Base-by-base conservation (phyloP, 2,329 filamentous ascomycete species). In the Elsinoe fawcettii region DNA sequence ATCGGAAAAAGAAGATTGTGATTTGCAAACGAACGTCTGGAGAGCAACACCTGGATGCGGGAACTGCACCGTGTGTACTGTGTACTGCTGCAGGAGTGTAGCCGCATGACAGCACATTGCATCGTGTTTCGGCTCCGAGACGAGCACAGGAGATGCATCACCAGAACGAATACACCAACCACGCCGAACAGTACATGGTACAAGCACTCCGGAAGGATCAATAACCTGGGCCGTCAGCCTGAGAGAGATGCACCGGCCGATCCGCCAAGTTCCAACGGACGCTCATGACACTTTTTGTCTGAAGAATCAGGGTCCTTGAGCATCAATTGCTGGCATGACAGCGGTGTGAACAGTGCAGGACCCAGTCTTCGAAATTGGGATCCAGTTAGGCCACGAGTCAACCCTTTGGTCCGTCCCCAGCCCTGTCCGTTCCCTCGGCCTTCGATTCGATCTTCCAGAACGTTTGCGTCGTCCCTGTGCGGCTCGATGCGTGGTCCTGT, bases 371-470 rank as follows among this genome's bases (percentile, higher is more conserved):
- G 32, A 37, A 39, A 34, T 39, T 34, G 49, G 18, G 20, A 12
- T 34, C 46, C 16, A 36, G n/a, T 27, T n/a, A n/a, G n/a, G n/a
- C 16, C 27, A 51, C 46, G 49, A 39, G 49, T 53, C 49, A 37
- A 53, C 49, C 49, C 49, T 53, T 53, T 39, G 16, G 49, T 39
- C 49, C 49, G 32, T 49, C 44, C 14, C 49, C 49, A 53, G 49
- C 49, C 49, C 32, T 39, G 49, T 53, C 20, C 32, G 25, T 36
- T 53, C n/a, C 49, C 49, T 53, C 32, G 49, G 49, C 25, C 49
- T 53, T 53, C 49, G 30, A 53, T 53, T 53, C 49, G 20, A 39
- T 53, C 34, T 53, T 53, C 49, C 49, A 53, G 49, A 53, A 53
- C 16, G 20, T 53, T 20, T 53, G 27, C 25, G 16, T 36, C 27